Percentiles rank a stretch among this genome's conserved stretches.
phyloP scores from a whole-genome alignment of 208 protist genomes.

The Leishmania major region DNA sequence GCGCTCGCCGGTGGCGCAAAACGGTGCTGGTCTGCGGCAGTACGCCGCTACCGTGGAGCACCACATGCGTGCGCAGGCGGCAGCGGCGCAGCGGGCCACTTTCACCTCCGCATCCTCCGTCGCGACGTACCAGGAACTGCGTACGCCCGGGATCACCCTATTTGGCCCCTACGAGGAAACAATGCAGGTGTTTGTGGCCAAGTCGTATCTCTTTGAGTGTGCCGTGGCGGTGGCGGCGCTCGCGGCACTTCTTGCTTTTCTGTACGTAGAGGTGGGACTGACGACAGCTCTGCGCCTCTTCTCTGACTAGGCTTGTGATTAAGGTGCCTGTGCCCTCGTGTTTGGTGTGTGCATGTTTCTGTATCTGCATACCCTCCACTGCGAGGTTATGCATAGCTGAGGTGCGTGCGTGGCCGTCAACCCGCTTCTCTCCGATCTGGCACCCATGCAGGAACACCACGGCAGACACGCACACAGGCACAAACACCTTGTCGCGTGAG shows the following conservation, averaged over 20 bases:
- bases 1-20: slow-evolving; percentile 50
- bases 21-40: slow-evolving; percentile 33
- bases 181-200: slow-evolving; percentile 54
- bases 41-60: slow-evolving; percentile 55
- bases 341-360: slow-evolving; percentile 1
- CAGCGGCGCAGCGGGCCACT: slow-evolving; percentile 15
- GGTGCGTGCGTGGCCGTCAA: neutral
- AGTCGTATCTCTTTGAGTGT: slow-evolving; percentile 44
- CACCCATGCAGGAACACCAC: neutral
- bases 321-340: neutral
- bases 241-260: slow-evolving; percentile 45
- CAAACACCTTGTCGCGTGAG: neutral
- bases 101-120: slow-evolving; percentile 18
- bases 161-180: slow-evolving; percentile 69
- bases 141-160: slow-evolving; percentile 40
- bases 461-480: neutral
- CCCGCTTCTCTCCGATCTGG: neutral
- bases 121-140: slow-evolving; percentile 31
- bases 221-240: slow-evolving; percentile 20
- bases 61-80: slow-evolving; percentile 47
- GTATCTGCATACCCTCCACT: neutral
- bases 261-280: slow-evolving; percentile 52
- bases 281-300: slow-evolving; percentile 31
- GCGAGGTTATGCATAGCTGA: neutral
- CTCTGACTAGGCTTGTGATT: slow-evolving; percentile 9